Evolutionary conservation across 805 yeast genomes (phyloP).

Genomic region (Brettanomyces sp.): DNA sequence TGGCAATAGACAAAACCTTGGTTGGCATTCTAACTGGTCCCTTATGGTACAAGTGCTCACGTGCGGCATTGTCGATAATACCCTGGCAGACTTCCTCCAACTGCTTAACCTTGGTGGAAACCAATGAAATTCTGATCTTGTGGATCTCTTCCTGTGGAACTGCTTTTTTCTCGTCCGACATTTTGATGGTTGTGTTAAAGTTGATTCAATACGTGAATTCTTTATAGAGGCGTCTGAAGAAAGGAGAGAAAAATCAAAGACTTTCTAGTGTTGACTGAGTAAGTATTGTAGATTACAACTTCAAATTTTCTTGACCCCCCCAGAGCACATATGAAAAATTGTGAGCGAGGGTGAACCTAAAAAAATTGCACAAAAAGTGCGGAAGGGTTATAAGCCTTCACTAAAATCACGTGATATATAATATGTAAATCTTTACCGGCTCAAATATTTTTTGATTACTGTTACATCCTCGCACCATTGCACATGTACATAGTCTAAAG

Average conservation of each 20-base stretch:
- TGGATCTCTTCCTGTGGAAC: constrained; percentile 75
- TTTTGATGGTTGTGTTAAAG: constrained; percentile 22
- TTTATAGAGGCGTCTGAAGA: constrained; percentile 28
- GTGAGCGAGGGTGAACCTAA: neutral
- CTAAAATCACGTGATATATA: neutral
- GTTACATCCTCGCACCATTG: too few relatives aligned
- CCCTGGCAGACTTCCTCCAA: constrained; percentile 91
- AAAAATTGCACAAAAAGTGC: neutral
- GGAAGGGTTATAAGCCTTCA: neutral
- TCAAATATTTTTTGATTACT: too few relatives aligned
- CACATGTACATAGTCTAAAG: too few relatives aligned
- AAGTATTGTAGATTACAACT: neutral
- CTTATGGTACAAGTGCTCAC: constrained; percentile 78
- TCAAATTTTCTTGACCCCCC: neutral
- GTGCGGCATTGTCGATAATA: constrained; percentile 82
- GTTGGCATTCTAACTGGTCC: constrained; percentile 99
- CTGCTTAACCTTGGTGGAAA: constrained; percentile 97
- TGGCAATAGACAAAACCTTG: constrained; percentile 93
- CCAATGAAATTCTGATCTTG: constrained; percentile 98
- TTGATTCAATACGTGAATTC: constrained; percentile 4
- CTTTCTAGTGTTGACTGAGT: neutral
- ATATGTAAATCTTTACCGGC: too few relatives aligned
- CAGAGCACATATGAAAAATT: neutral
- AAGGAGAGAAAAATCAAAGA: neutral
- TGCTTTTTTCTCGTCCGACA: constrained; percentile 87